Conservation (phyloP, 2,329 filamentous ascomycete species). For the Fulvia fulva region DNA sequence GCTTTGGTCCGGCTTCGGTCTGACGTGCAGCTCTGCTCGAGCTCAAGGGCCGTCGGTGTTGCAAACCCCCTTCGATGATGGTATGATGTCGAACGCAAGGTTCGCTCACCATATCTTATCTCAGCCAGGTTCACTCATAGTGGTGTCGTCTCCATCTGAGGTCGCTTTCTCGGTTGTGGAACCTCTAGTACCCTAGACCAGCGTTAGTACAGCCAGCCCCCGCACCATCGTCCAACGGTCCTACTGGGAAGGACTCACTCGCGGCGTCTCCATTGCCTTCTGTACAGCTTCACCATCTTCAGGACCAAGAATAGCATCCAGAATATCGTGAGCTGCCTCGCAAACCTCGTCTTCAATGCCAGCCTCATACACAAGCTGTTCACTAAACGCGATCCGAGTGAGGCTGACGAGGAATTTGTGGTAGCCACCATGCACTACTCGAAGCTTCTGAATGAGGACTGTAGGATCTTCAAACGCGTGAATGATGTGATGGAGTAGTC, state of each 20-base stretch:
- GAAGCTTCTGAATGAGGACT: constrained; percentile 68
- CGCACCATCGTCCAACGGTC: too few relatives aligned
- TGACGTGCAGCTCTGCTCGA: constrained; percentile 3
- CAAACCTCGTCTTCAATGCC: constrained; percentile 74
- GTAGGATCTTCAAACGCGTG: constrained; percentile 55
- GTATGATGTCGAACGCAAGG: not conserved
- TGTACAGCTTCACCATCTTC: constrained; percentile 66
- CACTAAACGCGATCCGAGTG: constrained; percentile 79
- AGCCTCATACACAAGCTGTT: constrained; percentile 71
- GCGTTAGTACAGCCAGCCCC: not conserved
- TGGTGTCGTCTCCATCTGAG: constrained; percentile 12
- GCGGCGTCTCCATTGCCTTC: constrained; percentile 41
- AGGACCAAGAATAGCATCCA: constrained; percentile 76
- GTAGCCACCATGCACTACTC: constrained; percentile 64
- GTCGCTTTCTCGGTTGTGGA: constrained; percentile 11
- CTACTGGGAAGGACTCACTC: constrained; percentile 2
- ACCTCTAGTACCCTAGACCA: constrained; percentile 9
- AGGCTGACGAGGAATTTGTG: constrained; percentile 81
- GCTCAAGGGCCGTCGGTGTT: not conserved
- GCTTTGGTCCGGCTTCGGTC: constrained; percentile 8
- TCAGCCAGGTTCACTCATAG: constrained; percentile 23
- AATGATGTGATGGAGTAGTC: constrained; percentile 59
- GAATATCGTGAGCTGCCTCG: constrained; percentile 73
- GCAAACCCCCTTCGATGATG: not conserved
- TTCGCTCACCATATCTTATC: too few relatives aligned